phyloP scores from a whole-genome alignment of 192 early-diverging fungal genomes.

The Geosiphon pyriformis region DNA sequence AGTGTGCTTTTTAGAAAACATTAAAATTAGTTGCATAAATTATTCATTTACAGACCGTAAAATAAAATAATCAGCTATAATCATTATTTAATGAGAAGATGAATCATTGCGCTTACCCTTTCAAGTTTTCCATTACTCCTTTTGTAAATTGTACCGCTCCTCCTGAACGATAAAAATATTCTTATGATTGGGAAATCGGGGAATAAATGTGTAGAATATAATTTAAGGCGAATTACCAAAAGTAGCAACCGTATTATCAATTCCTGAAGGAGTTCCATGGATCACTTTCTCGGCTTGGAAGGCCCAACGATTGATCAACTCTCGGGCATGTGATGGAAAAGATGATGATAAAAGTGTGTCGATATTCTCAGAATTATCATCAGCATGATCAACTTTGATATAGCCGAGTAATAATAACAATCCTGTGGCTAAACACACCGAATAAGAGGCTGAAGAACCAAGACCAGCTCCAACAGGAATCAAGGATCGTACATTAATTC shows the following conservation, averaged over 20 bases:
- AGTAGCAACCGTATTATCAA: constrained; percentile 89
- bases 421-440: constrained; percentile 71
- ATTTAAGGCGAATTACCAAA: constrained; percentile 51
- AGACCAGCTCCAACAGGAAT: constrained; percentile 92
- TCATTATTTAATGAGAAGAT: too few relatives aligned
- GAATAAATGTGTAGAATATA: not conserved
- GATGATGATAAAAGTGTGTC: constrained; percentile 26
- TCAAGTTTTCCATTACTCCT: constrained; percentile 31
- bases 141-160: constrained; percentile 70
- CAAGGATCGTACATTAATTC: constrained; percentile 61
- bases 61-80: too few relatives aligned
- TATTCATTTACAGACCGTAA: too few relatives aligned
- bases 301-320: constrained; percentile 83
- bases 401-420: constrained; percentile 57
- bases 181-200: too few relatives aligned
- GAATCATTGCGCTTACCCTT: constrained; percentile 8
- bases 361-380: constrained; percentile 20
- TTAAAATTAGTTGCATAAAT: too few relatives aligned
- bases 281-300: constrained; percentile 90
- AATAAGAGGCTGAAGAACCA: constrained; percentile 92
- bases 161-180: constrained; percentile 34
- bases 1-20: too few relatives aligned
- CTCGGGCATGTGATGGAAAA: constrained; percentile 15
- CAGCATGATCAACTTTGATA: constrained; percentile 16
- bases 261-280: constrained; percentile 91